phyloP scores from a whole-genome alignment of 352 stramenopile genomes.

The Phytophthora pini region DNA sequence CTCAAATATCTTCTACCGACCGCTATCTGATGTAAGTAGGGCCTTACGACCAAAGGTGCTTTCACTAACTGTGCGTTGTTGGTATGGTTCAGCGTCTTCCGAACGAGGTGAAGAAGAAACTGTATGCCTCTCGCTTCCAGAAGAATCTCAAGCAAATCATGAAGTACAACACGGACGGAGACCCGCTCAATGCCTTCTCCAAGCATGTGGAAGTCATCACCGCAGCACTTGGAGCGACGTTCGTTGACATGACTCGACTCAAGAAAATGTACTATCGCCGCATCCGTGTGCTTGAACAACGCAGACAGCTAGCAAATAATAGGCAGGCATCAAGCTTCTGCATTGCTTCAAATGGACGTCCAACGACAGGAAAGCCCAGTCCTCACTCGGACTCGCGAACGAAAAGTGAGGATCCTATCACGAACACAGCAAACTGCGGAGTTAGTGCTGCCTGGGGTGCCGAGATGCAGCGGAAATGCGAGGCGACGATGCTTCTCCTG shows the following conservation, averaged over 20 bases:
- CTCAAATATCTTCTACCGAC: slow-evolving; percentile 56
- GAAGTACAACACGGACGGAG: slow-evolving; percentile 79
- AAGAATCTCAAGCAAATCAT: slow-evolving; percentile 76
- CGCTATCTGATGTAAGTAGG: slow-evolving; percentile 59
- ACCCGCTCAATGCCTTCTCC: slow-evolving; percentile 68
- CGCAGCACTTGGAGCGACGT: slow-evolving; percentile 56
- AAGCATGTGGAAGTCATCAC: slow-evolving; percentile 83
- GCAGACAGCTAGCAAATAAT: slow-evolving; percentile 14
- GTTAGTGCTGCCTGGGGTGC: slow-evolving; percentile 35
- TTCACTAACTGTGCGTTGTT: slow-evolving; percentile 1
- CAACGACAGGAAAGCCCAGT: background rate
- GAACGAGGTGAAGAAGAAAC: slow-evolving; percentile 81
- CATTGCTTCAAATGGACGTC: slow-evolving; percentile 27
- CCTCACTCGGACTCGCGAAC: no score
- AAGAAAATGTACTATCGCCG: slow-evolving; percentile 61
- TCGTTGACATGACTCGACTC: slow-evolving; percentile 60
- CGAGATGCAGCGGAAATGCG: slow-evolving; percentile 53
- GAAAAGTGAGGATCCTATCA: background rate
- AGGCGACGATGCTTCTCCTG: slow-evolving; percentile 50
- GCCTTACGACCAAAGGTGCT: background rate
- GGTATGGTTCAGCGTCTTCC: slow-evolving; percentile 52
- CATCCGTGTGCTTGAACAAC: slow-evolving; percentile 28
- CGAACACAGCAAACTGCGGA: background rate
- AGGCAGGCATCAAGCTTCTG: slow-evolving; percentile 20
- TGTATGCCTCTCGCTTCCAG: slow-evolving; percentile 72